Conservation (phyloP, 73 alveolate genomes). For the Paramecium primaurelia region DNA sequence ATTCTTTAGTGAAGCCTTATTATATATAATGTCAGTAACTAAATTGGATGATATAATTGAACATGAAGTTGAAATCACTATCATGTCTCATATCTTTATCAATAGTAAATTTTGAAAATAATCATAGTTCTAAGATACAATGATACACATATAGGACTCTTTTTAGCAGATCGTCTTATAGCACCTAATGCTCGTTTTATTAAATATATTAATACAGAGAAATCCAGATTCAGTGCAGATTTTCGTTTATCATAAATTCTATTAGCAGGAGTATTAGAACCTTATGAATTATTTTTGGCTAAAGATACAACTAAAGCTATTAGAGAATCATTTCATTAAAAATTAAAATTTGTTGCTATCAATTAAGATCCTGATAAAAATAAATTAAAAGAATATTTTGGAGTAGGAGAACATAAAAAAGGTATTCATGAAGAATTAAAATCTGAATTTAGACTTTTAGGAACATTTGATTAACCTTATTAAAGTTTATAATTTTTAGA, state of each 20-base stretch:
- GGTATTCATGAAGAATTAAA: constrained; percentile 41
- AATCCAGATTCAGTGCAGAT: background rate
- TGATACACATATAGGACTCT: background rate
- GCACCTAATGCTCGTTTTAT: constrained; percentile 13
- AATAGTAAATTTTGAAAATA: background rate
- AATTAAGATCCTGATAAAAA: constrained; percentile 45
- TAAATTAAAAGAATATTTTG: constrained; percentile 42
- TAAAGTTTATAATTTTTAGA: constrained; percentile 23
- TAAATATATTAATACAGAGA: background rate
- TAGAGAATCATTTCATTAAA: background rate
- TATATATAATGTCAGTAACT: background rate
- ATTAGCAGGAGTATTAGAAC: constrained; percentile 20
- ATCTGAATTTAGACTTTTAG: background rate
- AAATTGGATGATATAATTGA: constrained; percentile 2
- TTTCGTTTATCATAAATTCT: background rate
- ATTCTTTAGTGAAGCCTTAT: constrained; percentile 10
- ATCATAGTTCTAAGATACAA: constrained; percentile 29
- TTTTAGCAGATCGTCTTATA: background rate
- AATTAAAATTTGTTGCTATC: background rate
- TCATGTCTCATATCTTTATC: background rate
- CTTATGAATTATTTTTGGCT: constrained; percentile 34
- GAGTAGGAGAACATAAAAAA: constrained; percentile 43
- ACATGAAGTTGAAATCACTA: constrained; percentile 30
- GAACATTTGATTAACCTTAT: constrained; percentile 23
- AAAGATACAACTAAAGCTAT: constrained; percentile 47